phyloP scores from a whole-genome alignment of 2,329 filamentous ascomycete species.

The Catunica adiposa region DNA sequence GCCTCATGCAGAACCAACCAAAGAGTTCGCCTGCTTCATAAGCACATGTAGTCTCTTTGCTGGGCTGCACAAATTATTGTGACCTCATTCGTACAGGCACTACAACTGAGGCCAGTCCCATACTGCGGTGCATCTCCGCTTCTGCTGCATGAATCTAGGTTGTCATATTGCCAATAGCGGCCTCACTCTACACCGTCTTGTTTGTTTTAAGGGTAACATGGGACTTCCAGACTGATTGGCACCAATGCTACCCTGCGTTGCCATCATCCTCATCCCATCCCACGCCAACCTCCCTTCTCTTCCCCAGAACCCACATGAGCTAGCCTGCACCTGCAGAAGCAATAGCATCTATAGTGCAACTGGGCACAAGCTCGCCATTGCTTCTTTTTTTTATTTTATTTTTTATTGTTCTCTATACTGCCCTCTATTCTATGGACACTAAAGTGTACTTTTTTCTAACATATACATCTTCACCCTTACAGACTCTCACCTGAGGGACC shows the following conservation, averaged over 20 bases:
- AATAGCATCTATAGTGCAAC: background rate
- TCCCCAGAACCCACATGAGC: background rate
- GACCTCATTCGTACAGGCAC: too few species aligned
- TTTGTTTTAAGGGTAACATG: background rate
- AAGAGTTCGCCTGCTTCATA: too few species aligned
- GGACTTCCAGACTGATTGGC: background rate
- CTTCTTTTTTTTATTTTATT: background rate
- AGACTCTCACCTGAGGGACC: constrained; percentile 8
- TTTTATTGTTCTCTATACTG: too few species aligned
- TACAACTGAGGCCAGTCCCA: too few species aligned
- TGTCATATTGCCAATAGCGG: background rate
- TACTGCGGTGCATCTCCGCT: too few species aligned
- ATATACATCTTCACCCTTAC: background rate
- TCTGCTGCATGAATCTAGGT: too few species aligned
- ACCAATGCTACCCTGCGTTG: background rate
- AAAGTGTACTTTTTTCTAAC: constrained; percentile 1
- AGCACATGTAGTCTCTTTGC: too few species aligned
- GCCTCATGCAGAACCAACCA: too few species aligned
- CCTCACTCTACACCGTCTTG: background rate
- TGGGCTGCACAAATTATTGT: too few species aligned
- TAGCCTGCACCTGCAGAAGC: too few species aligned
- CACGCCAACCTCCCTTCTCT: background rate
- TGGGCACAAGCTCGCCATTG: background rate
- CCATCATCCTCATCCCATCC: background rate
- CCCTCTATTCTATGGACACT: too few species aligned